These are phyloP conservation scores for Saccharomyces paradoxus DNA, from an alignment of 805 yeast genomes.

Conservation along the genomic window DNA sequence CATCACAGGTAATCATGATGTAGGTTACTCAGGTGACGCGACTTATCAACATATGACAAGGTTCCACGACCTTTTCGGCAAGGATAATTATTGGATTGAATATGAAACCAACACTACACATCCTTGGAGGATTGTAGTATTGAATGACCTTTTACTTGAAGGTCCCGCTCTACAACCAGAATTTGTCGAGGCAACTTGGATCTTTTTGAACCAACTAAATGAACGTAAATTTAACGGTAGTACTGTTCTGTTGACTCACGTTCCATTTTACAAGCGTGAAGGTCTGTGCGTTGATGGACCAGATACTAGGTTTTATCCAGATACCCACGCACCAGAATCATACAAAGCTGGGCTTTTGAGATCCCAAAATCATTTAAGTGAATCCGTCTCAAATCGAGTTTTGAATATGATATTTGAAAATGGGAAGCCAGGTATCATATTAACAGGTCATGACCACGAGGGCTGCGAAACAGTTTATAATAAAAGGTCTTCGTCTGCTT, in stretches of 20 bases:
- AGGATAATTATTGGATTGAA: constrained; percentile 74
- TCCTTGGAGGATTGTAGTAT: constrained; percentile 84
- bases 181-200: constrained; percentile 59
- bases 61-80: constrained; percentile 67
- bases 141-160: constrained; percentile 76
- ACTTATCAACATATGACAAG: constrained; percentile 86
- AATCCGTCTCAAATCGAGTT: constrained; percentile 57
- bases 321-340: constrained; percentile 47
- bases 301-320: constrained; percentile 49
- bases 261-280: constrained; percentile 74
- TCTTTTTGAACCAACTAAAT: constrained; percentile 56
- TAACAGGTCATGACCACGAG: constrained; percentile 94
- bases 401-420: constrained; percentile 64
- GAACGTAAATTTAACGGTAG: constrained; percentile 59
- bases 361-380: constrained; percentile 77
- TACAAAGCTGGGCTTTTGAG: constrained; percentile 64
- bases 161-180: constrained; percentile 81
- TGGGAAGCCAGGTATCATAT: constrained; percentile 62
- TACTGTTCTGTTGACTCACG: constrained; percentile 77
- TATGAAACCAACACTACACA: constrained; percentile 53
- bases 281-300: constrained; percentile 91
- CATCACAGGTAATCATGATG: constrained; percentile 90
- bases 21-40: constrained; percentile 92
- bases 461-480: constrained; percentile 77
- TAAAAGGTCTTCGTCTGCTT: constrained; percentile 38